phyloP scores from a whole-genome alignment of 768 basidiomycete species.

The Pleurotus giganteus region DNA sequence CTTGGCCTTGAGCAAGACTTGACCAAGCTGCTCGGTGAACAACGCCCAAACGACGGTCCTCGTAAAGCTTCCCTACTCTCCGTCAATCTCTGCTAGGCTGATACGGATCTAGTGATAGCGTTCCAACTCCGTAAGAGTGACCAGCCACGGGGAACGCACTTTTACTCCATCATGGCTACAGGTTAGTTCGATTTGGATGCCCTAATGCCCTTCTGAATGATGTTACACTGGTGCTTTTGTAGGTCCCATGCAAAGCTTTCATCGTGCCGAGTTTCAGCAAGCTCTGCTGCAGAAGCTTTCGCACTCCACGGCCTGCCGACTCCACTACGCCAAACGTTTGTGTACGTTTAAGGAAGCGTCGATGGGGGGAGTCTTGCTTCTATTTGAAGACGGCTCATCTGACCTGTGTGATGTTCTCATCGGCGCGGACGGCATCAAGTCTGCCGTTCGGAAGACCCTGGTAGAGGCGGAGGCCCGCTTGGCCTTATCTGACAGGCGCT shows the following conservation, averaged over 20 bases:
- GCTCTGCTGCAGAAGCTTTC: constrained; percentile 52
- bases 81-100: constrained; percentile 6
- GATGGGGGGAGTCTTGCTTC: constrained; percentile 42
- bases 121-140: constrained; percentile 65
- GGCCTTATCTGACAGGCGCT: constrained; percentile 31
- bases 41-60: constrained; percentile 32
- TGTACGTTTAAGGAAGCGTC: constrained; percentile 48
- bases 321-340: constrained; percentile 57
- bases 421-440: constrained; percentile 70
- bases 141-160: constrained; percentile 42
- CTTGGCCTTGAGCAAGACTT: constrained; percentile 48
- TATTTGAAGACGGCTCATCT: constrained; percentile 61
- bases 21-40: constrained; percentile 34
- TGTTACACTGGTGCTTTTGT: constrained; percentile 13
- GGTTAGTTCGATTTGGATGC: constrained; percentile 34
- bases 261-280: constrained; percentile 67
- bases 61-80: constrained; percentile 24
- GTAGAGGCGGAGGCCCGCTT: constrained; percentile 34
- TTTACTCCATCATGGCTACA: constrained; percentile 53
- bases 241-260: constrained; percentile 42
- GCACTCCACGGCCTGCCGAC: constrained; percentile 33
- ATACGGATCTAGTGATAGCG: constrained; percentile 36
- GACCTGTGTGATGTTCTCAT: constrained; percentile 64
- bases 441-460: constrained; percentile 43
- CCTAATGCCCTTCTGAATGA: not conserved